Conservation (phyloP, 495 filamentous ascomycete genomes). For the Neurospora africana region DNA sequence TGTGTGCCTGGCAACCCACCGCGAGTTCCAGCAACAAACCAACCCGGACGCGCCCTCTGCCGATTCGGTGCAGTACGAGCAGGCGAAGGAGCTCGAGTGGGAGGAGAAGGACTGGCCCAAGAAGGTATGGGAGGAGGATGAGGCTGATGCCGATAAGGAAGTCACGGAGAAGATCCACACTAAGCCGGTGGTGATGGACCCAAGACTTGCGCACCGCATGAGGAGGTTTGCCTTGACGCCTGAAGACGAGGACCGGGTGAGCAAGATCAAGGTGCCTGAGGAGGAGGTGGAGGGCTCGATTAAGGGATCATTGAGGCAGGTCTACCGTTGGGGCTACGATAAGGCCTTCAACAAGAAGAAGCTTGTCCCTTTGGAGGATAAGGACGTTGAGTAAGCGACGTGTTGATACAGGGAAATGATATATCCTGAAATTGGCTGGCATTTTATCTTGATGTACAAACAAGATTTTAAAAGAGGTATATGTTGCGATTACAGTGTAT, state of each 20-base stretch:
- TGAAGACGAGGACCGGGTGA: constrained; percentile 58
- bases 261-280: constrained; percentile 48
- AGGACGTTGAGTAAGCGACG: constrained; percentile 12
- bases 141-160: constrained; percentile 40
- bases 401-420: background rate
- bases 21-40: constrained; percentile 31
- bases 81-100: constrained; percentile 54
- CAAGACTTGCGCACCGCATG: constrained; percentile 72
- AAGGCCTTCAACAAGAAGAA: constrained; percentile 17
- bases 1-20: constrained; percentile 57
- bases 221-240: constrained; percentile 54
- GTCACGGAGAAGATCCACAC: constrained; percentile 59
- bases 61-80: constrained; percentile 44
- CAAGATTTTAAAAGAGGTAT: background rate
- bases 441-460: background rate
- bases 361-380: constrained; percentile 13
- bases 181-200: constrained; percentile 66
- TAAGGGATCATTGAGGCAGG: constrained; percentile 36
- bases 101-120: constrained; percentile 91
- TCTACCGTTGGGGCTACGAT: constrained; percentile 33
- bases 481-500: constrained; percentile 1
- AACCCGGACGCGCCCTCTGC: constrained; percentile 8
- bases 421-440: background rate
- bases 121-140: constrained; percentile 52
- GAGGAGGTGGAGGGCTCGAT: constrained; percentile 59